phyloP scores from a whole-genome alignment of 139 green algal species.

The Tetradesmus lagerheimii region DNA sequence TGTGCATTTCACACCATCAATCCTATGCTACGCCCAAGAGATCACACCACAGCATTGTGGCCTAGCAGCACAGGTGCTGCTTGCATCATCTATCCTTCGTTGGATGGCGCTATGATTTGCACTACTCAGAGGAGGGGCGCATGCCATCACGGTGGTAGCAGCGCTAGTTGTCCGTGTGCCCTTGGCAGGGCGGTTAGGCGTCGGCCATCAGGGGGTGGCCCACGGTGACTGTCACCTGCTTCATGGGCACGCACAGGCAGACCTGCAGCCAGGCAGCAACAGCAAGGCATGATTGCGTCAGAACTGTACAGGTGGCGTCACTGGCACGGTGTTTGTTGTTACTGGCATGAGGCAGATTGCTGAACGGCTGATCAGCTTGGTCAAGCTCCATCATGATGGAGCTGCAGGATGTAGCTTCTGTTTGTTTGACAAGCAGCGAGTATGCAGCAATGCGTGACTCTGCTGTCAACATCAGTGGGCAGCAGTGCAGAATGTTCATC shows the following conservation, averaged over 20 bases:
- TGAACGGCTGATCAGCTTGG: too few relatives aligned
- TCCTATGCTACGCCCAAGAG: background rate
- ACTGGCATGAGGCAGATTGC: too few relatives aligned
- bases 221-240: slow-evolving; percentile 2
- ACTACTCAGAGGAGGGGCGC: background rate
- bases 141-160: background rate
- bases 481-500: too few relatives aligned
- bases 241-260: background rate
- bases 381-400: too few relatives aligned
- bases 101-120: background rate
- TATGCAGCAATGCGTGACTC: too few relatives aligned
- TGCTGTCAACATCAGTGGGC: too few relatives aligned
- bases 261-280: background rate
- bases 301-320: too few relatives aligned
- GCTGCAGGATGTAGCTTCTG: too few relatives aligned
- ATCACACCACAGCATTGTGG: background rate
- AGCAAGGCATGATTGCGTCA: too few relatives aligned
- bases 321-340: too few relatives aligned
- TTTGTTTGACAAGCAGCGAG: too few relatives aligned
- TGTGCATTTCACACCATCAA: background rate
- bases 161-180: background rate
- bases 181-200: background rate
- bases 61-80: background rate
- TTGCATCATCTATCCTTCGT: background rate
- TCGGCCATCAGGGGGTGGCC: background rate